Conservation (phyloP, 805 yeast species). For the Priceomyces fermenticarens region DNA sequence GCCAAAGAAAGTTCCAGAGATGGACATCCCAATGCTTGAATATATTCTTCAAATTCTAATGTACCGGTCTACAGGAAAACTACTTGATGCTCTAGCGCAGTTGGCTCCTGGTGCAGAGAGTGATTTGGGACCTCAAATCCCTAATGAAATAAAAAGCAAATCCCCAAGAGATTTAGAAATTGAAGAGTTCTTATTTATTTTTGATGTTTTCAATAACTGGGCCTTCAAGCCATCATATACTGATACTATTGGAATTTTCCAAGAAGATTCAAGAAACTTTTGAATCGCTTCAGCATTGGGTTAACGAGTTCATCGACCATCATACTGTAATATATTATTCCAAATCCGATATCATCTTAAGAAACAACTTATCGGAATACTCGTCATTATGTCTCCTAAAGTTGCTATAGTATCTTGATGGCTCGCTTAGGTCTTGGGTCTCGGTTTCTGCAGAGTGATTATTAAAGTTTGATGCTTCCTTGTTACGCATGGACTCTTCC, state of each 20-base stretch:
- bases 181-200: conserved; percentile 53
- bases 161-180: conserved; percentile 47
- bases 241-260: conserved; percentile 15
- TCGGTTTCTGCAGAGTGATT: too few species aligned
- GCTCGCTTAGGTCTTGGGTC: too few species aligned
- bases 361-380: too few species aligned
- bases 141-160: conserved; percentile 38
- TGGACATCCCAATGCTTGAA: conserved; percentile 57
- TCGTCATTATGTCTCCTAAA: too few species aligned
- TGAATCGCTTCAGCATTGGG: conserved; percentile 1
- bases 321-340: not conserved
- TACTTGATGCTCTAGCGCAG: conserved; percentile 45
- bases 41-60: conserved; percentile 62
- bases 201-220: conserved; percentile 63
- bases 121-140: conserved; percentile 36
- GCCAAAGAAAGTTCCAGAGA: conserved; percentile 28
- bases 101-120: conserved; percentile 83
- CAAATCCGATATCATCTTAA: not conserved
- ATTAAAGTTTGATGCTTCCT: too few species aligned
- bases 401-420: too few species aligned
- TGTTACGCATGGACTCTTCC: too few species aligned
- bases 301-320: not conserved
- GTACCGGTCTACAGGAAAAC: conserved; percentile 43
- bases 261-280: conserved; percentile 11
- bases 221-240: conserved; percentile 70